phyloP scores from a whole-genome alignment of 2,329 filamentous ascomycete genomes.

The Colletotrichum sp. region DNA sequence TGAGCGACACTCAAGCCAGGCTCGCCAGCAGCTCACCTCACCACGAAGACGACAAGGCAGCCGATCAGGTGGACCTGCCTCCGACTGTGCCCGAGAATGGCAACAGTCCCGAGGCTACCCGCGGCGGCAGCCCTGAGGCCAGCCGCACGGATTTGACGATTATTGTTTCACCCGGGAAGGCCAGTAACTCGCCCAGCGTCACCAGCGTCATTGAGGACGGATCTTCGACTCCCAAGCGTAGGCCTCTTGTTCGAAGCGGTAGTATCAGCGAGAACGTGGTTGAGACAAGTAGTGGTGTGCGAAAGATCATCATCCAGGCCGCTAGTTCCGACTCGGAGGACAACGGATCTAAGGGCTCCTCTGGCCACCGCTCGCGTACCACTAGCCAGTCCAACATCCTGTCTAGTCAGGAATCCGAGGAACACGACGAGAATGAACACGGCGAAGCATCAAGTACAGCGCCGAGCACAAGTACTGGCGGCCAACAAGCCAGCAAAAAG shows the following conservation, averaged over 20 bases:
- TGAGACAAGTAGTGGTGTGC: conserved; percentile 22
- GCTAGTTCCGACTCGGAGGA: conserved; percentile 23
- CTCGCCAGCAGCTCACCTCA: conserved; percentile 5
- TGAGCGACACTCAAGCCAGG: conserved; percentile 19
- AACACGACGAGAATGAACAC: conserved; percentile 14
- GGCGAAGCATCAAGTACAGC: conserved; percentile 9
- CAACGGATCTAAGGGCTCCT: conserved; percentile 16
- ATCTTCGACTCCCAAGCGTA: conserved; percentile 6
- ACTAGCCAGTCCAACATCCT: conserved; percentile 2
- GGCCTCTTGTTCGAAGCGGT: conserved; percentile 22
- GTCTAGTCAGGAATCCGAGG: background rate
- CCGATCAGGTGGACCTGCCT: background rate
- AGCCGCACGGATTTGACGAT: conserved; percentile 7
- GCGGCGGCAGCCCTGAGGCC: background rate
- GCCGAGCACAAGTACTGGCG: conserved; percentile 2
- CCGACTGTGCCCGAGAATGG: conserved; percentile 9
- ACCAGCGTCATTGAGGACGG: conserved; percentile 9
- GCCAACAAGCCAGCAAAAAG: conserved; percentile 32
- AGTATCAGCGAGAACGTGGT: conserved; percentile 25
- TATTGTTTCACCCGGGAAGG: conserved; percentile 8
- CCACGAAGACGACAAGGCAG: background rate
- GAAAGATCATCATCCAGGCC: conserved; percentile 23
- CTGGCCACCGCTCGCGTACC: conserved; percentile 9
- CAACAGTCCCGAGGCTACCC: background rate
- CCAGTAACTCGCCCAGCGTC: conserved; percentile 13